Conservation (phyloP, 2,329 filamentous ascomycete genomes). For the Plenodomus tracheiphilus region DNA sequence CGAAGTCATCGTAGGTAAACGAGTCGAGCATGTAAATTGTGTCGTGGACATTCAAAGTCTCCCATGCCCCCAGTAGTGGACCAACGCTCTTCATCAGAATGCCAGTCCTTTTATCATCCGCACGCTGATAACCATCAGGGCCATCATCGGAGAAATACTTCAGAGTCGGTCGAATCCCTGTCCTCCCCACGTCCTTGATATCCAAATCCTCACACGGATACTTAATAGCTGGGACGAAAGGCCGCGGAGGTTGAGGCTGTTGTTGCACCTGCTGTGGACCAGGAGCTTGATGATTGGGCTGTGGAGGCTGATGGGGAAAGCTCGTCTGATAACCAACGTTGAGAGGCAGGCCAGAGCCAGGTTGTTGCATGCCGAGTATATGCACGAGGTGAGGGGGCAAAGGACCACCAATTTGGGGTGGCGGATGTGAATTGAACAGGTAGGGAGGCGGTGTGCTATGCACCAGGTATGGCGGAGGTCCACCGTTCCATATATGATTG, state of each 20-base stretch:
- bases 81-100: slow-evolving; percentile 87
- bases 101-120: slow-evolving; percentile 49
- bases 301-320: slow-evolving; percentile 52
- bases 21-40: slow-evolving; percentile 93
- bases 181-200: slow-evolving; percentile 67
- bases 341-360: slow-evolving; percentile 19
- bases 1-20: slow-evolving; percentile 95
- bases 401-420: not conserved
- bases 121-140: slow-evolving; percentile 43
- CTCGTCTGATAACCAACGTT: slow-evolving; percentile 37
- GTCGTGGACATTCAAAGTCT: slow-evolving; percentile 97
- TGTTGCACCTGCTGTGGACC: slow-evolving; percentile 59
- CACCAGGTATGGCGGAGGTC: slow-evolving; percentile 3
- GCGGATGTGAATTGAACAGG: not conserved
- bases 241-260: slow-evolving; percentile 52
- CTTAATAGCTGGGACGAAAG: slow-evolving; percentile 65
- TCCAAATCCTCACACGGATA: slow-evolving; percentile 96
- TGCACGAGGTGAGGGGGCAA: not conserved
- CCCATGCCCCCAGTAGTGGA: slow-evolving; percentile 86
- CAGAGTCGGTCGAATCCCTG: slow-evolving; percentile 69
- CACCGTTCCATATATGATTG: slow-evolving; percentile 7
- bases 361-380: not conserved
- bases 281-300: slow-evolving; percentile 55
- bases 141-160: slow-evolving; percentile 74
- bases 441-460: not conserved